Evolutionary conservation across 1,284 basidiomycete genomes (phyloP), one percentile per base, ranked within the genome.

Genomic region (Moesziomyces antarcticus): DNA sequence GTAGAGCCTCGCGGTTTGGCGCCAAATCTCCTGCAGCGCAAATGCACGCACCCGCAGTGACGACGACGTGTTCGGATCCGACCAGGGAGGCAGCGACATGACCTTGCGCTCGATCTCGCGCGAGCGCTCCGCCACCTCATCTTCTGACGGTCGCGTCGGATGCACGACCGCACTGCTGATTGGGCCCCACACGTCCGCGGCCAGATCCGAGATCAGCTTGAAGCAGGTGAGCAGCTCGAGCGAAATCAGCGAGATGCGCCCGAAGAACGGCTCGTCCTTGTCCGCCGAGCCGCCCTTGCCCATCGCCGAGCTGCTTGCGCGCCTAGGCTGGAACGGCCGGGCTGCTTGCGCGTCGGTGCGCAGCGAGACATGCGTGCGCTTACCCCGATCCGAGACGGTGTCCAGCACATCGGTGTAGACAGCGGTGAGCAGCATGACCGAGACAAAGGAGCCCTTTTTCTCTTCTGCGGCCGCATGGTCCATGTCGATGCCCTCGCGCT

Each of bases 21-120:
- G 44, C 75, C 75, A 78, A 42, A 78, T 75, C 33, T 78, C 75
- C 41, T 75, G 75, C 43, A 78, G 41, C 20, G 63, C 58, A 43
- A 75, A 73, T 2, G 68, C 65, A 18, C 73, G 35, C 0, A 78
- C 62, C 14, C 75, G 69, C 18, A 64, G 27, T 1, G 61, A 63
- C 3, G 63, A 66, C 0, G 63, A 67, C 3, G 62, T 64, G 51
- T 61, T 54, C 1, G 73, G 67, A 27, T 75, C 68, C 9, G 57
- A 51, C 73, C 73, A 75, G 5, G 68, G 50, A 5, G 73, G 67
- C 3, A 66, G 35, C 3, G 58, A 60, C 68, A 66, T 58, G 43
- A 75, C 54, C 45, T 56, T 61, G n/a, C 57, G 63, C 47, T 71
- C 68, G 37, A 75, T 70, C 27, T 64, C 60, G 7, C 53, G 25